These are phyloP conservation scores for Heracleum sosnowskyi DNA, from an alignment of 129 eudicot genomes.

Conservation along the genomic window DNA sequence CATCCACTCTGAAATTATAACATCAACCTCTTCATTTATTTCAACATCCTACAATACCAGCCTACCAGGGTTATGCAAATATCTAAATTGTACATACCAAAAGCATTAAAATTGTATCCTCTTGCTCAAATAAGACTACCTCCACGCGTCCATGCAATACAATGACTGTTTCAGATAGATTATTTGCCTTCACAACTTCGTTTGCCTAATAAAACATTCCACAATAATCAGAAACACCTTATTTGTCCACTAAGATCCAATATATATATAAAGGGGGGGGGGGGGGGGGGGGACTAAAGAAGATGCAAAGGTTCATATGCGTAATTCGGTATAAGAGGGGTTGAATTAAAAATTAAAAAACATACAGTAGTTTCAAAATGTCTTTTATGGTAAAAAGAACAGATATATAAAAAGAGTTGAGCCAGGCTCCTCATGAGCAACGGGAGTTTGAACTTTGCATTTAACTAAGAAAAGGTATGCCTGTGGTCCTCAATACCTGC, in stretches of 20 bases:
- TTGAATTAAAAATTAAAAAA: neutral
- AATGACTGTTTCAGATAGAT: constrained; percentile 63
- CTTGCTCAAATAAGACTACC: constrained; percentile 36
- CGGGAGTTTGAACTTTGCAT: neutral
- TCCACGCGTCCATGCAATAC: constrained; percentile 98
- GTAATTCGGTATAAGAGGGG: neutral
- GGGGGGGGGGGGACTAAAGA: no score
- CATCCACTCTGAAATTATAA: constrained; percentile 98
- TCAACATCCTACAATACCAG: constrained; percentile 68
- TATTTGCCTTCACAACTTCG: constrained; percentile 93
- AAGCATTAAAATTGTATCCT: neutral
- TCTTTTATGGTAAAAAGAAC: neutral
- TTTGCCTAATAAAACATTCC: constrained; percentile 55
- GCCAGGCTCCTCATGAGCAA: neutral
- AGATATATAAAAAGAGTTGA: neutral
- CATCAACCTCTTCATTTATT: constrained; percentile 93
- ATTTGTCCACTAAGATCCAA: no score
- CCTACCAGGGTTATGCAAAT: neutral
- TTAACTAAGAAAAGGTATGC: neutral
- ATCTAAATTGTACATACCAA: neutral
- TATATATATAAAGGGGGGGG: no score
- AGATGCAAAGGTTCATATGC: neutral
- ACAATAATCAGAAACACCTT: constrained; percentile 12
- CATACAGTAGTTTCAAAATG: neutral
- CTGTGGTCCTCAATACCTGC: neutral